Evolutionary conservation across 2,329 filamentous ascomycete species (phyloP).

Genomic region (Paramyrothecium roridum): DNA sequence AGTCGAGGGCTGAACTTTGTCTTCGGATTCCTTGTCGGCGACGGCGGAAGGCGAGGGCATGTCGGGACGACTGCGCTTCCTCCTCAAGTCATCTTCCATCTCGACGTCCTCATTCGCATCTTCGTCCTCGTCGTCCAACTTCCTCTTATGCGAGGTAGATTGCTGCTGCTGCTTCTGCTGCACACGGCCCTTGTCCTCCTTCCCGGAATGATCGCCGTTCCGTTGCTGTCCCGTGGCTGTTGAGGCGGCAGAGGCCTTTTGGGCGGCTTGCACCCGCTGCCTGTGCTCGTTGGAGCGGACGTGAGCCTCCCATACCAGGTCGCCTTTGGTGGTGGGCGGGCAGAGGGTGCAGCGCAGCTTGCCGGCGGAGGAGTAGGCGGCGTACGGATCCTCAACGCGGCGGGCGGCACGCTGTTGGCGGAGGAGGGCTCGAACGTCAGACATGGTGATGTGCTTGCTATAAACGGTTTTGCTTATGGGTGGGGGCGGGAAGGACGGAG

Average conservation of each 20-base stretch:
- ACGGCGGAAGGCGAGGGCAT: constrained; percentile 10
- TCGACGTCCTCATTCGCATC: constrained; percentile 26
- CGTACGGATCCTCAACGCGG: constrained; percentile 67
- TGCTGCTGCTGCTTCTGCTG: background rate
- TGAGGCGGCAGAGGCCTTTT: constrained; percentile 9
- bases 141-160: constrained; percentile 24
- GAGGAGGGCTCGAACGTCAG: constrained; percentile 76
- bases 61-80: constrained; percentile 45
- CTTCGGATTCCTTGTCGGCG: constrained; percentile 13
- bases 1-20: constrained; percentile 11
- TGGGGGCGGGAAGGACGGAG: constrained; percentile 1
- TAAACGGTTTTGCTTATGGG: constrained; percentile 6
- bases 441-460: constrained; percentile 47
- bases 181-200: background rate
- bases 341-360: constrained; percentile 68
- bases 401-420: constrained; percentile 74
- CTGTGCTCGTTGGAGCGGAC: constrained; percentile 43
- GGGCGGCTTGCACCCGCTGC: constrained; percentile 17
- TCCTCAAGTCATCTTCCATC: constrained; percentile 30
- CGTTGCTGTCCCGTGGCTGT: constrained; percentile 7
- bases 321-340: constrained; percentile 60
- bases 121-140: constrained; percentile 27
- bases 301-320: constrained; percentile 66
- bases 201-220: background rate
- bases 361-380: constrained; percentile 64